These are phyloP conservation scores for Phialocephala sp. DNA, from an alignment of 2,329 filamentous ascomycete genomes.

Conservation along the genomic window DNA sequence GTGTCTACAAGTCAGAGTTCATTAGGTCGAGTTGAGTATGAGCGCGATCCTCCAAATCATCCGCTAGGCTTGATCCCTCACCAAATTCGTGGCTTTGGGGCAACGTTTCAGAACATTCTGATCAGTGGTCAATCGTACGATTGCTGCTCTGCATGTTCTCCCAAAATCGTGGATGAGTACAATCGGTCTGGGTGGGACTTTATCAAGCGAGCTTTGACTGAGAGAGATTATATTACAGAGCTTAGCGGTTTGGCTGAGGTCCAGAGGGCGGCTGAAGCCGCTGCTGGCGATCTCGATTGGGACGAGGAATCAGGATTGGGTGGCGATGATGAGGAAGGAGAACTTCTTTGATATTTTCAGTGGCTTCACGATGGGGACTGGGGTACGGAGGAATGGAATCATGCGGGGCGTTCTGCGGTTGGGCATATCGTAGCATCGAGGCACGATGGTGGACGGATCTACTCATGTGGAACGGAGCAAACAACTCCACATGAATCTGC, in stretches of 20 bases:
- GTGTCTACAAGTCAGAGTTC: conserved; percentile 42
- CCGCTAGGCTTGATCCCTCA: conserved; percentile 76
- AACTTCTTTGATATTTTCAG: conserved; percentile 35
- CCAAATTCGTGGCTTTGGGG: conserved; percentile 78
- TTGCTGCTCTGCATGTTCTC: conserved; percentile 81
- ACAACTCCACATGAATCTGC: not conserved
- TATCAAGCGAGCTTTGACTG: conserved; percentile 73
- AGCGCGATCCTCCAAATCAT: conserved; percentile 62
- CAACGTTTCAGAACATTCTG: conserved; percentile 74
- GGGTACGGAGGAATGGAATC: not conserved
- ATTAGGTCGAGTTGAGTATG: conserved; percentile 48
- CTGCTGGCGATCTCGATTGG: conserved; percentile 61
- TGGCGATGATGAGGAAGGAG: conserved; percentile 55
- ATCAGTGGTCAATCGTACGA: conserved; percentile 79
- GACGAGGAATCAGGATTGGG: conserved; percentile 61
- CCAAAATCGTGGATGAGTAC: conserved; percentile 71
- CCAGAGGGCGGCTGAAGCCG: conserved; percentile 61
- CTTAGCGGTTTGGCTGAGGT: conserved; percentile 76
- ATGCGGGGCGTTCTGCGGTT: not conserved
- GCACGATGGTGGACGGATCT: not conserved
- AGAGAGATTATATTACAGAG: conserved; percentile 80
- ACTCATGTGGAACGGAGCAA: conserved; percentile 3
- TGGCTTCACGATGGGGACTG: not conserved
- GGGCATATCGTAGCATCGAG: not conserved
- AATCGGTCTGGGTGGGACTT: conserved; percentile 75